Evolutionary conservation across 1,139 yeast genomes (phyloP).

Genomic region (Saccharomyces uvarum): DNA sequence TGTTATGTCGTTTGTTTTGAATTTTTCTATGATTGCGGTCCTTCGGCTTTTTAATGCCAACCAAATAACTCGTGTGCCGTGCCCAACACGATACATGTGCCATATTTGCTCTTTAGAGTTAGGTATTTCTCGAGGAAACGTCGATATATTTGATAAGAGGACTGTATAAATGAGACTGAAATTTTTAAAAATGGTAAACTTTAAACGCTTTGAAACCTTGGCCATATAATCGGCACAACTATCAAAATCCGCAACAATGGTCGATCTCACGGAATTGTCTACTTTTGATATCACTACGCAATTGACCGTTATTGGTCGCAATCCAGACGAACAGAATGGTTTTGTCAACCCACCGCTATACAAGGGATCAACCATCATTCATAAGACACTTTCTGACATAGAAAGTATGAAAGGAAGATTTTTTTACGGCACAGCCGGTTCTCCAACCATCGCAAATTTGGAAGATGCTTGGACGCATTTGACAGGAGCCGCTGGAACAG

Average conservation of each 20-base stretch:
- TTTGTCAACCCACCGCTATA: slow-evolving; percentile 10
- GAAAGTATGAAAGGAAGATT: slow-evolving; percentile 8
- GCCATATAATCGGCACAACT: too few relatives aligned
- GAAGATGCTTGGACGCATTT: slow-evolving; percentile 10
- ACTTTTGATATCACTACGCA: slow-evolving; percentile 3
- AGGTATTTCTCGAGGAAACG: too few relatives aligned
- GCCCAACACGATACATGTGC: too few relatives aligned
- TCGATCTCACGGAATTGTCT: not conserved
- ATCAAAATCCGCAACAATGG: not conserved
- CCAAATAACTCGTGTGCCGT: too few relatives aligned
- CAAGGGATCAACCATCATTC: slow-evolving; percentile 11
- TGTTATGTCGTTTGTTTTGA: too few relatives aligned
- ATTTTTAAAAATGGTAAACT: too few relatives aligned
- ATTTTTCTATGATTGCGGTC: too few relatives aligned
- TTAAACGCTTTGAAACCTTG: too few relatives aligned
- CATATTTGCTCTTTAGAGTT: too few relatives aligned
- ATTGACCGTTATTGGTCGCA: slow-evolving; percentile 8
- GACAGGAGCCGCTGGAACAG: slow-evolving; percentile 12
- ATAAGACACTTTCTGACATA: slow-evolving; percentile 6
- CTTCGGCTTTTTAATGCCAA: too few relatives aligned
- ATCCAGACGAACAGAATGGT: slow-evolving; percentile 9
- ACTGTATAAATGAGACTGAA: too few relatives aligned
- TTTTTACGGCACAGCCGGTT: slow-evolving; percentile 10
- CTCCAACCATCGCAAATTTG: slow-evolving; percentile 10
- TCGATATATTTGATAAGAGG: too few relatives aligned